Base-by-base conservation (phyloP, 2,329 filamentous ascomycete species). In the Diaporthe capsici region DNA sequence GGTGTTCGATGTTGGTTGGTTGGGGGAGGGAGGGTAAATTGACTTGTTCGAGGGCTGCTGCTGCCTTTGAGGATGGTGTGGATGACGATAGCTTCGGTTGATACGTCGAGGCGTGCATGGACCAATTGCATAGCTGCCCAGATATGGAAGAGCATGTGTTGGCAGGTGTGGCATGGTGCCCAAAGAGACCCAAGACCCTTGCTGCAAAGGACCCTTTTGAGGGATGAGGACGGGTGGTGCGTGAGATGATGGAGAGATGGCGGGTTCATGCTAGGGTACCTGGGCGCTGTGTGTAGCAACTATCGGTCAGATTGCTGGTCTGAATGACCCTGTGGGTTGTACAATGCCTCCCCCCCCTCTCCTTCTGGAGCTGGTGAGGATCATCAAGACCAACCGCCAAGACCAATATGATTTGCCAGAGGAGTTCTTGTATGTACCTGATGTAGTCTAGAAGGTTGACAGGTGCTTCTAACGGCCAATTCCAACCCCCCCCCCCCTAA, bases 151-250 rank as follows among this genome's bases (percentile, higher is more conserved):
- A 15, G 34, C 34, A 42, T 55, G 49, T 42, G 65, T 28, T 70
- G 65, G 42, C 65, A 55, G 65, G 65, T 70, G 65, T 55, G 65
- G 49, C 49, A 55, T 70, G 13, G 65, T 70, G 65, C 65, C 65
- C 65, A 70, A 55, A 70, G 65, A 55, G 65, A 70, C 65, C 42
- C 10, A 42, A 31, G 12, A 20, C 17, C 65, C 65, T 34, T 70
- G 49, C 65, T 55, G 65, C 49, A 70, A n/a, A 55, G 34, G 49
- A 53, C 65, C 65, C 34, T 55, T 55, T 55, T 68, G 65, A 39
- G 61, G 31, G 47, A 53, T 68, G 47, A 13, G 20, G 7, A 51
- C 37, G 44, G 49, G 51, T 37, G 65, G 49, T 70, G 65, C 34
- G 65, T 70, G 49, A 70, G 65, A 55, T 70, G 5, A 8, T 17